Evolutionary conservation across 352 stramenopile species (phyloP).

Genomic region (Phytophthora rubi): DNA sequence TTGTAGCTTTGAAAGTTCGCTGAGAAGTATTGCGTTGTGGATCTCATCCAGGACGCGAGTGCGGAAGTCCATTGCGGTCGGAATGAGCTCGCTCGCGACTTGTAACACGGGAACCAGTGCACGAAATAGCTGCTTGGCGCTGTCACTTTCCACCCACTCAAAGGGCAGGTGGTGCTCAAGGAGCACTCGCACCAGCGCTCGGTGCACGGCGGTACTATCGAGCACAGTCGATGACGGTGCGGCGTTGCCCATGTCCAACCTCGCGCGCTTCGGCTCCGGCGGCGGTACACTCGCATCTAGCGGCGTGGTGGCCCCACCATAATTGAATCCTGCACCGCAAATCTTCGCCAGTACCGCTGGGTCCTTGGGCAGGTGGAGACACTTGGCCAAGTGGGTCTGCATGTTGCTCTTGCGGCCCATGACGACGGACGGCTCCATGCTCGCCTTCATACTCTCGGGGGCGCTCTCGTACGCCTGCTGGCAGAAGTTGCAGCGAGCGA

Average conservation of each 20-base stretch:
- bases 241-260: constrained; percentile 12
- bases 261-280: constrained; percentile 31
- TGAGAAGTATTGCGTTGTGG: constrained; percentile 38
- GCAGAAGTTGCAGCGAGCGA: constrained; percentile 83
- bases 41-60: constrained; percentile 49
- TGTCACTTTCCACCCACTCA: constrained; percentile 63
- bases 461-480: constrained; percentile 66
- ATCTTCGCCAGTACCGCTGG: constrained; percentile 35
- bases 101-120: constrained; percentile 26
- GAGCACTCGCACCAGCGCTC: constrained; percentile 59
- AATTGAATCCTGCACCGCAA: constrained; percentile 5
- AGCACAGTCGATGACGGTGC: neutral
- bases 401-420: constrained; percentile 85
- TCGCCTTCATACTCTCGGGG: constrained; percentile 49
- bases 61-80: constrained; percentile 44
- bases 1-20: constrained; percentile 48
- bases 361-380: constrained; percentile 71
- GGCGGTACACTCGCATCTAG: constrained; percentile 12
- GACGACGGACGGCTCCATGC: constrained; percentile 64
- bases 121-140: constrained; percentile 57
- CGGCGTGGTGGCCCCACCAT: neutral
- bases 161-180: constrained; percentile 75
- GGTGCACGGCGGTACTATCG: constrained; percentile 32
- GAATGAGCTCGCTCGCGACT: constrained; percentile 31
- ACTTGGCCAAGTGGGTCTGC: constrained; percentile 85